Conservation (phyloP, 164 flowering plant species). For the Warburgia ugandensis region DNA sequence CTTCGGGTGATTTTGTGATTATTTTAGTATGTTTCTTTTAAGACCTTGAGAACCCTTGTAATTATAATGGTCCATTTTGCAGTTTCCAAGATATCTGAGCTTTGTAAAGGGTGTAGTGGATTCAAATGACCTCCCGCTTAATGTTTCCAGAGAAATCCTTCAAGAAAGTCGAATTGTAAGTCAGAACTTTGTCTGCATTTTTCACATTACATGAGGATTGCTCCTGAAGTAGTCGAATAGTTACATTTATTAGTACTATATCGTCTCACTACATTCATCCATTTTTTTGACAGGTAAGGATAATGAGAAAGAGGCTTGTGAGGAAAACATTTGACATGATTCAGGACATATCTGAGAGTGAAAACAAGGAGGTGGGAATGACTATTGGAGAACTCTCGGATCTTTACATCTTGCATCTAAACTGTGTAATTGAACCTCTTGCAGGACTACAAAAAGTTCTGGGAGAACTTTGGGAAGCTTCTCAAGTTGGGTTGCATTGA, state of each 20-base stretch:
- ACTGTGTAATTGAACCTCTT: not conserved
- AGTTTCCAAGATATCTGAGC: slow-evolving; percentile 96
- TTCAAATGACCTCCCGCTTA: slow-evolving; percentile 94
- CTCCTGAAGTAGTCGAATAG: too few species aligned
- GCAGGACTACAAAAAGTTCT: slow-evolving; percentile 96
- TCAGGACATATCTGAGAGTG: slow-evolving; percentile 80
- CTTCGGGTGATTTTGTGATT: not conserved
- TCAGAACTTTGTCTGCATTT: not conserved
- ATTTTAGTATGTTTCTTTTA: not conserved
- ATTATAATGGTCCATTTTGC: slow-evolving; percentile 17
- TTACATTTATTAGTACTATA: too few species aligned
- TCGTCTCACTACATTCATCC: not conserved
- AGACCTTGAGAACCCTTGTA: not conserved
- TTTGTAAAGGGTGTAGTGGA: slow-evolving; percentile 98
- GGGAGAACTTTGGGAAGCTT: slow-evolving; percentile 98
- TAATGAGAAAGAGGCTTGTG: slow-evolving; percentile 97
- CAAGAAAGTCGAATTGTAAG: slow-evolving; percentile 98
- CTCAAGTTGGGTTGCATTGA: slow-evolving; percentile 92
- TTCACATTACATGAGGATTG: too few species aligned
- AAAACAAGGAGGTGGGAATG: slow-evolving; percentile 71
- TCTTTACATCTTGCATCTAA: not conserved
- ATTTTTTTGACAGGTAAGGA: slow-evolving; percentile 76
- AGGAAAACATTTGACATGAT: slow-evolving; percentile 99
- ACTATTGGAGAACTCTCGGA: not conserved
- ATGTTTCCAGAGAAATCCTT: slow-evolving; percentile 94